Percentiles rank a stretch among this genome's conserved stretches.
Conservation (phyloP, 2,329 filamentous ascomycete species). For the Periconia macrospinosa region DNA sequence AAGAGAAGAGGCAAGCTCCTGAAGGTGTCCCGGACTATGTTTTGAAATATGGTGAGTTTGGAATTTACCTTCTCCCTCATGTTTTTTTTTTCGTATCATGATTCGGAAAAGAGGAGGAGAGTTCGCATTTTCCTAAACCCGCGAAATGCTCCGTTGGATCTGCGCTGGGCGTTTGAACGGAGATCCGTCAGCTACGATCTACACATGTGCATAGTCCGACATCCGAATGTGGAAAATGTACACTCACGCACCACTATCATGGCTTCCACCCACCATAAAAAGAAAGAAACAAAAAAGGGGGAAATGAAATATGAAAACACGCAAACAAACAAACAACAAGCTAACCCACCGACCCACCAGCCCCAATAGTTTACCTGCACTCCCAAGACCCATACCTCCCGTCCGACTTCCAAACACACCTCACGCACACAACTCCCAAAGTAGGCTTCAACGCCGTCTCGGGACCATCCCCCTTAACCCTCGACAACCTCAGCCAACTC, state of each 20-base stretch:
- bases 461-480: conserved; percentile 42
- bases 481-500: conserved; percentile 49
- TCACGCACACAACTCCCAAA: conserved; percentile 45
- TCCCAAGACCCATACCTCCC: conserved; percentile 47
- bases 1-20: conserved; percentile 22
- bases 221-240: too few species aligned
- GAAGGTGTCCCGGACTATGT: conserved; percentile 40
- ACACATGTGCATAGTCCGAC: too few species aligned
- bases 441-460: conserved; percentile 39
- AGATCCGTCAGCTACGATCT: too few species aligned
- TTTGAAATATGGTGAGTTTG: conserved; percentile 40
- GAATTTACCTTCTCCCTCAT: background rate
- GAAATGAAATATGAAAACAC: background rate
- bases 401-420: conserved; percentile 46
- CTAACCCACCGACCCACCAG: conserved; percentile 24
- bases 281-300: background rate
- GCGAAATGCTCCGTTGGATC: too few species aligned
- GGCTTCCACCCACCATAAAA: too few species aligned
- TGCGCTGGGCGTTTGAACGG: too few species aligned
- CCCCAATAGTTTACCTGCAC: conserved; percentile 51
- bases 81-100: background rate
- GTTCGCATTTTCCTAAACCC: too few species aligned
- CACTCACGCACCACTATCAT: too few species aligned
- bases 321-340: background rate
- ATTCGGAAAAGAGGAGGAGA: background rate